phyloP scores from a whole-genome alignment of 192 early-diverging fungal species.

The Umbelopsis sp. region DNA sequence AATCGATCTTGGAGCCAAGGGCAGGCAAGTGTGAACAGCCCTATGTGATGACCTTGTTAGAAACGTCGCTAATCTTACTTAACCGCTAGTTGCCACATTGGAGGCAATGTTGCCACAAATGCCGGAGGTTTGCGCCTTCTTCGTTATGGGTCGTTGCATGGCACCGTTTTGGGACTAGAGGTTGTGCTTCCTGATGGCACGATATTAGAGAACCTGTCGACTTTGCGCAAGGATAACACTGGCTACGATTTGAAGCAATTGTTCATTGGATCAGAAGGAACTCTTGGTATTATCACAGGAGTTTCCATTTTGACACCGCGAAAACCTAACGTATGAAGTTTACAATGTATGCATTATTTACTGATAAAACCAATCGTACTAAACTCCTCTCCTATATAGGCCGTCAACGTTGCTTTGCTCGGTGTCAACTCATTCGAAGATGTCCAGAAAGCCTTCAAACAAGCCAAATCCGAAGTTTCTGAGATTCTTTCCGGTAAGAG shows the following conservation, averaged over 20 bases:
- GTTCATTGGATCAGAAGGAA: constrained; percentile 98
- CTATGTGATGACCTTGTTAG: neutral
- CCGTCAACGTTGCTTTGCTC: constrained; percentile 80
- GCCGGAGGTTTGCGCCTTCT: constrained; percentile 93
- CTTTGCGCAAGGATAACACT: constrained; percentile 96
- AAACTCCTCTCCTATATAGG: neutral
- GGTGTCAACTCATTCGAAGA: constrained; percentile 76
- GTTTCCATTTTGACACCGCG: constrained; percentile 89
- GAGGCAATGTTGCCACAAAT: constrained; percentile 99
- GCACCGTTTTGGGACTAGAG: constrained; percentile 95
- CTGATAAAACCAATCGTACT: too few relatives aligned
- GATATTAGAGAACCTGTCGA: constrained; percentile 80
- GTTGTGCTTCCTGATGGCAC: constrained; percentile 93
- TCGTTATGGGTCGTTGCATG: constrained; percentile 95
- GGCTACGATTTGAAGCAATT: constrained; percentile 99
- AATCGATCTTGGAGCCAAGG: constrained; percentile 88
- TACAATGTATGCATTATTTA: too few relatives aligned
- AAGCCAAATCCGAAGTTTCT: constrained; percentile 76
- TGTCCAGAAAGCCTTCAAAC: constrained; percentile 80
- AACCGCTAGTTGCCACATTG: constrained; percentile 86
- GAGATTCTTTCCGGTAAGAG: constrained; percentile 84
- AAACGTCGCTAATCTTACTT: neutral
- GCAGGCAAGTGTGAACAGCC: constrained; percentile 38
- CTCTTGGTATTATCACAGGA: constrained; percentile 92
- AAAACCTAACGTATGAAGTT: constrained; percentile 53